Evolutionary conservation across 495 filamentous ascomycete species (phyloP).

Genomic region (Talaromyces trachyspermus): DNA sequence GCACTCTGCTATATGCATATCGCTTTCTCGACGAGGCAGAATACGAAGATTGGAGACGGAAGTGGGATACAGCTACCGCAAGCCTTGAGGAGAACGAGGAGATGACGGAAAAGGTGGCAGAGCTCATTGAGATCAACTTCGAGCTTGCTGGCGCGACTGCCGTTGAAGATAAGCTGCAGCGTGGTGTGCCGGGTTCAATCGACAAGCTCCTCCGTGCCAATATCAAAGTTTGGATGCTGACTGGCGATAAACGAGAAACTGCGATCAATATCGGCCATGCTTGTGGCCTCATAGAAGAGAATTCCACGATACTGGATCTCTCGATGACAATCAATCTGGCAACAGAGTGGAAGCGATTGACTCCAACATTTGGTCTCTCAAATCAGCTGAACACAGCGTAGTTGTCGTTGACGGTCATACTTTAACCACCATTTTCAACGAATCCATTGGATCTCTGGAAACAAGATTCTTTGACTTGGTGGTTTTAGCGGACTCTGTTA

Average conservation of each 20-base stretch:
- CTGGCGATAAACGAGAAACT: slow-evolving; percentile 91
- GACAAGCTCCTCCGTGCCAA: slow-evolving; percentile 84
- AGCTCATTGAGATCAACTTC: slow-evolving; percentile 72
- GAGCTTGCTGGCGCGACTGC: slow-evolving; percentile 82
- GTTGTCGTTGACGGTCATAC: slow-evolving; percentile 86
- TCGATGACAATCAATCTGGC: slow-evolving; percentile 54
- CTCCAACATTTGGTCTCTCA: slow-evolving; percentile 51
- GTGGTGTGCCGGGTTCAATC: slow-evolving; percentile 83
- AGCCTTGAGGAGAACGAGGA: slow-evolving; percentile 74
- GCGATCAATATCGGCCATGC: slow-evolving; percentile 91
- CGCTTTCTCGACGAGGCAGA: slow-evolving; percentile 69
- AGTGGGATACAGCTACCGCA: slow-evolving; percentile 72
- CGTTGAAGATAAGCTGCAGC: slow-evolving; percentile 89
- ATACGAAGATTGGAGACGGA: slow-evolving; percentile 69
- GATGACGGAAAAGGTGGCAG: slow-evolving; percentile 68
- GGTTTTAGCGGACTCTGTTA: slow-evolving; percentile 75
- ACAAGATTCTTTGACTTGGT: slow-evolving; percentile 71
- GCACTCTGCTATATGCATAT: slow-evolving; percentile 80
- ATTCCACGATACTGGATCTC: slow-evolving; percentile 71
- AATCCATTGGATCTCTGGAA: slow-evolving; percentile 49
- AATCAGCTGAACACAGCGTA: slow-evolving; percentile 55
- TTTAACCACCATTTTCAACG: slow-evolving; percentile 66
- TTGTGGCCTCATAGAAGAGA: slow-evolving; percentile 77
- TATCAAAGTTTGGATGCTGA: slow-evolving; percentile 97
- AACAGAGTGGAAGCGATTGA: slow-evolving; percentile 58